Conservation (phyloP, 441 rosid genomes). For the Populus hybrid region DNA sequence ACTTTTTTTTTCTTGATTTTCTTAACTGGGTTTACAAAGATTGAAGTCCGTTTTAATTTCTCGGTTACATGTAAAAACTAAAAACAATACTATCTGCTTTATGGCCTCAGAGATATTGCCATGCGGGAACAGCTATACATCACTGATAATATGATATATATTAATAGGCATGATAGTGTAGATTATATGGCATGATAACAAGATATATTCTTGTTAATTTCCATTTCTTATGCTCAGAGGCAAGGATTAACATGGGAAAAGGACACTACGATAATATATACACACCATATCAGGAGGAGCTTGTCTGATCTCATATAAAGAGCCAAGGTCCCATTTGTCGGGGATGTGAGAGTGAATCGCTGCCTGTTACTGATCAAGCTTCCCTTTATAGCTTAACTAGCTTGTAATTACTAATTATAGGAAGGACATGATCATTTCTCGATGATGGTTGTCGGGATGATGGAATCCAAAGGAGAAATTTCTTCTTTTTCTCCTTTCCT, state of each 20-base stretch:
- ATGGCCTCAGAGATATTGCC: neutral
- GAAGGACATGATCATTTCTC: constrained; percentile 5
- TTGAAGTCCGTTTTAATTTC: neutral
- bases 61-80: too few relatives aligned
- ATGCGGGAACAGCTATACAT: constrained; percentile 3
- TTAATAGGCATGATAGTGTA: constrained; percentile 21
- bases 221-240: neutral
- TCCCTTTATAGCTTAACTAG: neutral
- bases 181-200: constrained; percentile 26
- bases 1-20: too few relatives aligned
- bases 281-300: neutral
- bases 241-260: constrained; percentile 5
- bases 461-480: constrained; percentile 25
- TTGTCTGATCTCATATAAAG: constrained; percentile 17
- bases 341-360: constrained; percentile 20
- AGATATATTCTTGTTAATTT: neutral
- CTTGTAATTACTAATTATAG: constrained; percentile 17
- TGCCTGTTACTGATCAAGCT: constrained; percentile 18
- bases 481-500: neutral
- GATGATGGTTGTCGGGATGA: constrained; percentile 11
- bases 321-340: constrained; percentile 15
- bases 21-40: neutral
- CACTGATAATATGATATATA: neutral
- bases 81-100: neutral
- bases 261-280: neutral